Percentiles rank a stretch among this genome's conserved stretches.
Evolutionary conservation across 345 rosid species (phyloP).

Genomic region (Ricinus communis): DNA sequence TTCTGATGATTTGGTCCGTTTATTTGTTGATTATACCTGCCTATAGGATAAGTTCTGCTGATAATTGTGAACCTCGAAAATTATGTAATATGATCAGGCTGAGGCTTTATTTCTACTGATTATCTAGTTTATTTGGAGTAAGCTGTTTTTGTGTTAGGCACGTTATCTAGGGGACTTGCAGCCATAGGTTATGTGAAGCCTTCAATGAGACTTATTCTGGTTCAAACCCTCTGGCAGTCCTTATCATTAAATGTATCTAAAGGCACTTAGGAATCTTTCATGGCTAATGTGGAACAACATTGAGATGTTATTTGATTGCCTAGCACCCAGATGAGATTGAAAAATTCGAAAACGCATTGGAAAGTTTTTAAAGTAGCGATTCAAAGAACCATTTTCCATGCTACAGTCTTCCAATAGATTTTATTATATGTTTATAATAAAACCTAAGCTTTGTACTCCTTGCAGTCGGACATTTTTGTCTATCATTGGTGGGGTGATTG

Average conservation of each 20-base stretch:
- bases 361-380: background rate
- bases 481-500: conserved; percentile 81
- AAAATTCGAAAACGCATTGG: background rate
- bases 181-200: background rate
- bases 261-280: background rate
- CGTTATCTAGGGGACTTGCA: background rate
- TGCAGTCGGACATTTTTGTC: conserved; percentile 96
- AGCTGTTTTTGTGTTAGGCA: background rate
- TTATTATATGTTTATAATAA: background rate
- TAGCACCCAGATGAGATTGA: background rate
- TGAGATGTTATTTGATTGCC: background rate
- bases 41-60: background rate
- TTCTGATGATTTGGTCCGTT: background rate
- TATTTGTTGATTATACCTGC: background rate
- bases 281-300: background rate
- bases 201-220: too few species aligned
- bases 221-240: background rate
- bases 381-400: background rate
- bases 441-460: conserved; percentile 1
- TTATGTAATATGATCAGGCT: background rate
- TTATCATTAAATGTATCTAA: background rate
- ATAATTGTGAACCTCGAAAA: background rate
- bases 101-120: background rate
- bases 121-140: background rate
- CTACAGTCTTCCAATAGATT: background rate